Evolutionary conservation across 257 asterid genomes (phyloP).

Genomic region (Solanum sejunctum): DNA sequence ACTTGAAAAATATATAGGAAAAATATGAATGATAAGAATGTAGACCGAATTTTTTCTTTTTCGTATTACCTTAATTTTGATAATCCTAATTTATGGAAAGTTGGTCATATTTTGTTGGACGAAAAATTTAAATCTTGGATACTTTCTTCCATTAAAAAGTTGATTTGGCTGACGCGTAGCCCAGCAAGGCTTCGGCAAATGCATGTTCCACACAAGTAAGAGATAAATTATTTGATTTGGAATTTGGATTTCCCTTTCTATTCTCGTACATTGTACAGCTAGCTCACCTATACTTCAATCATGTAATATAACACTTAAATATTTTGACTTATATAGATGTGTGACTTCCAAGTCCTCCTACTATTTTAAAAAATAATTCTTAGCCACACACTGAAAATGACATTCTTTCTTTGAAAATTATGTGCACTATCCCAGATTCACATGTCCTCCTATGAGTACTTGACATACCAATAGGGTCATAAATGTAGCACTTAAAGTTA

Average conservation of each 20-base stretch:
- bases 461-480: neutral
- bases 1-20: neutral
- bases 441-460: neutral
- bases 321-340: slow-evolving; percentile 5
- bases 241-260: neutral
- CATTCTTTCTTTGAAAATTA: neutral
- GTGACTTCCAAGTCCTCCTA: neutral
- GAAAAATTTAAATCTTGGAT: neutral
- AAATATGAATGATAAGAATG: neutral
- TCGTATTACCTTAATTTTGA: neutral
- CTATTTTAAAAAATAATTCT: slow-evolving; percentile 2
- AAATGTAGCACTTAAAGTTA: neutral
- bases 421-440: neutral
- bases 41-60: neutral
- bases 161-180: neutral
- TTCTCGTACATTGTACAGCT: slow-evolving; percentile 22
- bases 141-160: neutral
- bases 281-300: neutral
- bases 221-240: neutral
- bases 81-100: neutral
- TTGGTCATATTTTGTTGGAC: neutral
- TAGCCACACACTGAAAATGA: slow-evolving; percentile 3
- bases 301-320: neutral
- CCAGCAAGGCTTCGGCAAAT: neutral
- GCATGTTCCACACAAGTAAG: neutral